Evolutionary conservation across 768 basidiomycete species (phyloP), one percentile per base, ranked within the genome.

Genomic region (Fomitopsis pulvina): DNA sequence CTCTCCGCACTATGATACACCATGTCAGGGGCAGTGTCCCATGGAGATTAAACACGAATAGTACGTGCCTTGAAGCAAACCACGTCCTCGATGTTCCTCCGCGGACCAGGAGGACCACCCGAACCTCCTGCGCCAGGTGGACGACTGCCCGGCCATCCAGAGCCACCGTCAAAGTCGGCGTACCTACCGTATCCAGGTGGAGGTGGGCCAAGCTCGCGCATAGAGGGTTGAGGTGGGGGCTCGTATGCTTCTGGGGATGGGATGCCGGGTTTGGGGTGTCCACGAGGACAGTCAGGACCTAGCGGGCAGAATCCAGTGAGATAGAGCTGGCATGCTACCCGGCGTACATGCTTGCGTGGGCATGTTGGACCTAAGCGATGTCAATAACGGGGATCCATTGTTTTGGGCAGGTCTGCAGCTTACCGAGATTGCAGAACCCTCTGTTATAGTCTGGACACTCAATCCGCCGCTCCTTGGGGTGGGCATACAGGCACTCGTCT

Each of bases 391-490:
- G 34, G 32, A 32, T 5, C 47, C 21, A 25, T 11, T 4, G 25
- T 25, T 6, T 21, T 30, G 32, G n/a, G 34, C 30, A 37, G 44
- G 20, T 70, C 79, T 51, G 48, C 16, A n/a, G 71, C 80, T 51
- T 52, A 93, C 94, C 94, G 51, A 93, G 74, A 65, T 84, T 87
- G 67, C 96, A 99, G 65, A 98, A 99, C 0, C 96, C 96, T 53
- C 95, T 76, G 56, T 87, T 87, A 66, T 94, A 99, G 65, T 96
- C 92, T 32, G 92, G 92, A 63, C 96, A 99, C 63, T 95, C 93
- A 3, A 90, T 81, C 50, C 83, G 79, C 45, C 93, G 78, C 67
- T 93, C 91, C 65, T 92, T 91, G 11, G 92, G 92, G 63, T 95
- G 92, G 14, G 91, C 90, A 65, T 98, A 99, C 57, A 99, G 73